Evolutionary conservation across 2,329 filamentous ascomycete genomes (phyloP).

Genomic region (Albophoma yamanashiensis): DNA sequence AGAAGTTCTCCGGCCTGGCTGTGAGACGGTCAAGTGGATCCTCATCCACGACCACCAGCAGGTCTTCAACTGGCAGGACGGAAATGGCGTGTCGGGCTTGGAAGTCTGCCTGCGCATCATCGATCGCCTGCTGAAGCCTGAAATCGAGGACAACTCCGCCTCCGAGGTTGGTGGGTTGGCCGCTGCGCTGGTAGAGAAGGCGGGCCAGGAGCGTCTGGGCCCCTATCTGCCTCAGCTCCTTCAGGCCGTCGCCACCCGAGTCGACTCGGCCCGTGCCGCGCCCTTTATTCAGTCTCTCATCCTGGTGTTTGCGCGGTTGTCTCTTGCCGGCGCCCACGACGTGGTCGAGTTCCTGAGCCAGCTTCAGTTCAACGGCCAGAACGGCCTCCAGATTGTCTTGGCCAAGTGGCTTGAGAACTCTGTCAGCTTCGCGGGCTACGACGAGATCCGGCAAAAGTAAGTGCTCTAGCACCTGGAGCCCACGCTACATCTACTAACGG

Average conservation of each 20-base stretch:
- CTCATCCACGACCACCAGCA: slow-evolving; percentile 84
- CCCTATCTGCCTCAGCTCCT: slow-evolving; percentile 84
- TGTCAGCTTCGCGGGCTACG: slow-evolving; percentile 93
- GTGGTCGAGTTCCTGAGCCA: slow-evolving; percentile 86
- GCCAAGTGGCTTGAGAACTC: slow-evolving; percentile 97
- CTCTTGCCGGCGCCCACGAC: slow-evolving; percentile 73
- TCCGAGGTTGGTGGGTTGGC: slow-evolving; percentile 94
- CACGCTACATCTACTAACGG: slow-evolving; percentile 15
- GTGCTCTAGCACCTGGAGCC: slow-evolving; percentile 17
- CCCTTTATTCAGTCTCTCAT: slow-evolving; percentile 94
- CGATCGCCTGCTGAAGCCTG: slow-evolving; percentile 73
- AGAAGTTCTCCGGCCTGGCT: slow-evolving; percentile 77
- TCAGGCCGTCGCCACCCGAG: slow-evolving; percentile 74
- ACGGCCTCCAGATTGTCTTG: slow-evolving; percentile 79
- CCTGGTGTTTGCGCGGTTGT: slow-evolving; percentile 85
- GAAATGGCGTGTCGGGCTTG: slow-evolving; percentile 68
- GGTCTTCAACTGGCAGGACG: slow-evolving; percentile 77
- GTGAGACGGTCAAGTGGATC: slow-evolving; percentile 79
- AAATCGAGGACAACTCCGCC: slow-evolving; percentile 85
- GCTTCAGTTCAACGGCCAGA: slow-evolving; percentile 68
- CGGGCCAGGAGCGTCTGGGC: slow-evolving; percentile 80
- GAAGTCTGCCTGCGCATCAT: slow-evolving; percentile 88
- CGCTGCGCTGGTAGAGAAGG: slow-evolving; percentile 90
- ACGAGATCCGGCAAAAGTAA: slow-evolving; percentile 93
- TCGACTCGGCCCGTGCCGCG: slow-evolving; percentile 73